Percentiles rank a stretch among this genome's conserved stretches.
Evolutionary conservation across 2,329 filamentous ascomycete genomes (phyloP).

Genomic region (Penicillium griseofulvum): DNA sequence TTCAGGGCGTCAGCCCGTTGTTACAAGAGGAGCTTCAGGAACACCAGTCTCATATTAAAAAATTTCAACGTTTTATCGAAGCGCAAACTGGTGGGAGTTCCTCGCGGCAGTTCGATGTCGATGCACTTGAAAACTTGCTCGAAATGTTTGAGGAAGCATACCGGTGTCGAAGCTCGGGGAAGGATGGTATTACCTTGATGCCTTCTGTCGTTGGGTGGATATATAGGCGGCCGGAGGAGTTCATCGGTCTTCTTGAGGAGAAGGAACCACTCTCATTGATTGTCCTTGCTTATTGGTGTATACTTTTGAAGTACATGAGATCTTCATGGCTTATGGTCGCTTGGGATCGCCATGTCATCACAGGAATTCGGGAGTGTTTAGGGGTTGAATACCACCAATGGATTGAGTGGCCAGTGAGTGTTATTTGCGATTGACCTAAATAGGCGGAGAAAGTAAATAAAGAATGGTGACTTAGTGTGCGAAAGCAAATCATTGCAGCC

Average conservation of each 20-base stretch:
- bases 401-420: constrained; percentile 30
- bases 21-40: constrained; percentile 18
- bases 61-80: constrained; percentile 14
- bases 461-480: neutral
- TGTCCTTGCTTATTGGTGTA: constrained; percentile 32
- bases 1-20: constrained; percentile 3
- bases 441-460: neutral
- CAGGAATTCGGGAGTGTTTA: constrained; percentile 26
- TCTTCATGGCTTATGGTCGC: constrained; percentile 34
- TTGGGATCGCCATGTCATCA: constrained; percentile 35
- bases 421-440: neutral
- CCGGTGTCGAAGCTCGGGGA: constrained; percentile 5
- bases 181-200: constrained; percentile 21
- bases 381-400: constrained; percentile 15
- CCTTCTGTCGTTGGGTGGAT: constrained; percentile 31
- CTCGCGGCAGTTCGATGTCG: constrained; percentile 4
- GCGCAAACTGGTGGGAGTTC: neutral
- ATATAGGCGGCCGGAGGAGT: constrained; percentile 25
- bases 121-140: constrained; percentile 13
- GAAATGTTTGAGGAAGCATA: constrained; percentile 21
- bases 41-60: constrained; percentile 15
- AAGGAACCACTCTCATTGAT: constrained; percentile 29
- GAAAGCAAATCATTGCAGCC: neutral
- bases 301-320: constrained; percentile 33
- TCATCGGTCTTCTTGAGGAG: constrained; percentile 25